Conservation (phyloP, 257 asterid species). For the Gynochthodes officinalis region DNA sequence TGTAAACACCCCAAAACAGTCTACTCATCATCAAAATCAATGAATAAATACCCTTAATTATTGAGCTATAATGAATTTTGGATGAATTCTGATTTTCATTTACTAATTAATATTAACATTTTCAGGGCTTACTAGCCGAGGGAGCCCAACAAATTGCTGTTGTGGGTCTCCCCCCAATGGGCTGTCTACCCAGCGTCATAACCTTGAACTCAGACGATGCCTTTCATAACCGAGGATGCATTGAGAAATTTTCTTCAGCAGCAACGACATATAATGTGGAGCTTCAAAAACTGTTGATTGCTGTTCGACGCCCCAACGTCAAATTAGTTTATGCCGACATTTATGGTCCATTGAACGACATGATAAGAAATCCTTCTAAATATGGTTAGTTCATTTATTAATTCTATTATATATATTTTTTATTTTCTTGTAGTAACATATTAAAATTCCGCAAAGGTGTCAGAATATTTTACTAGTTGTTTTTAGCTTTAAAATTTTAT, state of each 20-base stretch:
- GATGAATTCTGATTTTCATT: too few relatives aligned
- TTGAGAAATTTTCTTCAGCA: slow-evolving; percentile 33
- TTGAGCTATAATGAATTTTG: too few relatives aligned
- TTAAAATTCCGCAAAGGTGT: too few relatives aligned
- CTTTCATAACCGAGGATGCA: slow-evolving; percentile 41
- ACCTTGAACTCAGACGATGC: slow-evolving; percentile 31
- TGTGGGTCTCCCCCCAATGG: slow-evolving; percentile 70
- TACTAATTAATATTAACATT: neutral
- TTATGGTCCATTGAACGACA: slow-evolving; percentile 41
- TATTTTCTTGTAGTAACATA: neutral
- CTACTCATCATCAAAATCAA: too few relatives aligned
- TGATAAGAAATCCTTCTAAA: slow-evolving; percentile 40
- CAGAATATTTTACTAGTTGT: too few relatives aligned
- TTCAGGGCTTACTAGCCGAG: slow-evolving; percentile 44
- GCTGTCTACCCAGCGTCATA: slow-evolving; percentile 65
- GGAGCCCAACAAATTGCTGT: slow-evolving; percentile 52
- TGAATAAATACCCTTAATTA: too few relatives aligned
- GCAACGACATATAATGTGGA: slow-evolving; percentile 51
- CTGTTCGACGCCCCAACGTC: slow-evolving; percentile 14
- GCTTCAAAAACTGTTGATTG: slow-evolving; percentile 34
- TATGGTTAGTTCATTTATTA: slow-evolving; percentile 37
- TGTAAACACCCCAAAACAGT: too few relatives aligned
- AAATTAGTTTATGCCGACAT: slow-evolving; percentile 37
- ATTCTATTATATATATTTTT: neutral
- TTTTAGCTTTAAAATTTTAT: too few relatives aligned